Conservation (phyloP, 2,329 filamentous ascomycete species). For the Fusarium camptoceras region DNA sequence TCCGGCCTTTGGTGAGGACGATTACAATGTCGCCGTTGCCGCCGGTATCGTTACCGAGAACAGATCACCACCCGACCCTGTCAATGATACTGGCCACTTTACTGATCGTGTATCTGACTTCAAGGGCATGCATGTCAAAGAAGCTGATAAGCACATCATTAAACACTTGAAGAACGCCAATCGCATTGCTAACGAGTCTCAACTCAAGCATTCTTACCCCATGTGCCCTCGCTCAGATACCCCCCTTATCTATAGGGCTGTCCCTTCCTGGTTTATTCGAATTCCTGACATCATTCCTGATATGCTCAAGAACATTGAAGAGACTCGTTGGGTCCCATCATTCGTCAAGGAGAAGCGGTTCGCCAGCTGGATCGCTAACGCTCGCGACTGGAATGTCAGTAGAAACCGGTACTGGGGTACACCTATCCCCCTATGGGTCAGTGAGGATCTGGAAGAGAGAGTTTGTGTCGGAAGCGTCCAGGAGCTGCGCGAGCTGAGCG, state of each 20-base stretch:
- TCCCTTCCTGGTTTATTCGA: conserved; percentile 95
- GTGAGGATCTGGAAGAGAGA: conserved; percentile 86
- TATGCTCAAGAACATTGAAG: conserved; percentile 91
- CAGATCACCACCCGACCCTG: conserved; percentile 86
- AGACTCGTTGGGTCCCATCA: conserved; percentile 90
- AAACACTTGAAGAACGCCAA: conserved; percentile 84
- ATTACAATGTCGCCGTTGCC: conserved; percentile 86
- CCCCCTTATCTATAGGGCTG: conserved; percentile 90
- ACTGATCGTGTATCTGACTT: conserved; percentile 83
- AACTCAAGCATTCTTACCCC: conserved; percentile 90
- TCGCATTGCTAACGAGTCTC: conserved; percentile 84
- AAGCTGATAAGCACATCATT: conserved; percentile 92
- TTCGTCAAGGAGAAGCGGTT: conserved; percentile 94
- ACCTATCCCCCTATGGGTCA: conserved; percentile 91
- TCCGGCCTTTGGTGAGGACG: conserved; percentile 94
- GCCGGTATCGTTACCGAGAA: conserved; percentile 81
- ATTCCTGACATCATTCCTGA: conserved; percentile 85
- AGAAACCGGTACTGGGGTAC: conserved; percentile 97
- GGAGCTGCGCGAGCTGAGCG: conserved; percentile 86
- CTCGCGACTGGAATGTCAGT: conserved; percentile 95
- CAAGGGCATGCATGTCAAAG: conserved; percentile 88
- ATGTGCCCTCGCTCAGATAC: conserved; percentile 97
- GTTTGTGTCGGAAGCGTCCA: conserved; percentile 87
- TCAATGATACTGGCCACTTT: conserved; percentile 86
- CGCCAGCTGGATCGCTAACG: conserved; percentile 89